phyloP scores from a whole-genome alignment of 352 stramenopile species.

The Plasmopara halstedii region DNA sequence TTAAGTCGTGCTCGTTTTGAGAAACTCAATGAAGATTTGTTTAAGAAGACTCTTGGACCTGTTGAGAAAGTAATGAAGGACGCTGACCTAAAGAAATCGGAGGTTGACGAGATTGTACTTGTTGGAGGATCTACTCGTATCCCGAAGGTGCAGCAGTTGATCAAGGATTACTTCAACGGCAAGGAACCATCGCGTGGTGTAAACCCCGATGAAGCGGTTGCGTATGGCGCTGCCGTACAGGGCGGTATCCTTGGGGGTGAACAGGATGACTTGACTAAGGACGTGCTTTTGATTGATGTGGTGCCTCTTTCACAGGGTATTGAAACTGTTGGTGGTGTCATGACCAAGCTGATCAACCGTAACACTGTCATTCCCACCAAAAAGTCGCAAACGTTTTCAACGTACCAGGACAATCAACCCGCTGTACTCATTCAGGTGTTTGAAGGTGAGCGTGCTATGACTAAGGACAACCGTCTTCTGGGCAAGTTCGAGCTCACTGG shows the following conservation, averaged over 20 bases:
- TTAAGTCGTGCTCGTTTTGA: constrained; percentile 96
- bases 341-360: constrained; percentile 98
- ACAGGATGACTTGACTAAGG: constrained; percentile 84
- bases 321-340: constrained; percentile 97
- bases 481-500: constrained; percentile 99
- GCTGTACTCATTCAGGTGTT: constrained; percentile 89
- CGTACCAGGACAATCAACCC: constrained; percentile 98
- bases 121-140: constrained; percentile 99
- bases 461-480: constrained; percentile 98
- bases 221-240: constrained; percentile 97
- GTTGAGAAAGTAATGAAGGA: constrained; percentile 96
- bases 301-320: constrained; percentile 97
- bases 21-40: constrained; percentile 97
- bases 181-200: constrained; percentile 90
- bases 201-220: constrained; percentile 98
- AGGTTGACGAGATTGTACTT: constrained; percentile 98
- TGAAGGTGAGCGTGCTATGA: constrained; percentile 99
- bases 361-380: constrained; percentile 98
- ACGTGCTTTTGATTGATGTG: constrained; percentile 97
- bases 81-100: constrained; percentile 90
- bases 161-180: constrained; percentile 98
- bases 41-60: constrained; percentile 97
- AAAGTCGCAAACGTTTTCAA: constrained; percentile 98
- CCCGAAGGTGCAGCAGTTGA: constrained; percentile 94
- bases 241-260: constrained; percentile 92